A percentile compares a stretch with the other conserved stretches of the same genome.
Evolutionary conservation across 192 early-diverging fungal genomes (phyloP).

Genomic region (Spizellomyces sp.): DNA sequence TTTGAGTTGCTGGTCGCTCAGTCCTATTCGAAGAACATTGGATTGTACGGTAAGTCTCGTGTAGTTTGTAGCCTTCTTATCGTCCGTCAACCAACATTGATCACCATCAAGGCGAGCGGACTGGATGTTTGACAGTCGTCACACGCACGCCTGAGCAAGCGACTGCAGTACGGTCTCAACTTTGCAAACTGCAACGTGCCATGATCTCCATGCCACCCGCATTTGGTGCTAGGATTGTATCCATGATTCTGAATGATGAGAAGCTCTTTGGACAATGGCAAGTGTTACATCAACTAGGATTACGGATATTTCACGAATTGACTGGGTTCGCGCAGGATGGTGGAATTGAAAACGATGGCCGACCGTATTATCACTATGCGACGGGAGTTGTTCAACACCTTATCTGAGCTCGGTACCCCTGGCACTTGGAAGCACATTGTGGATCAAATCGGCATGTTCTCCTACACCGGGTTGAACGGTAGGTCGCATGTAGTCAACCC

Average conservation of each 20-base stretch:
- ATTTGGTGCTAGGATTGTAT: constrained; percentile 88
- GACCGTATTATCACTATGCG: constrained; percentile 91
- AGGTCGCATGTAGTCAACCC: constrained; percentile 5
- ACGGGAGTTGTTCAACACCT: constrained; percentile 59
- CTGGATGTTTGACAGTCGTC: constrained; percentile 84
- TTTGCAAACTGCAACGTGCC: constrained; percentile 80
- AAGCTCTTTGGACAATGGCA: constrained; percentile 85
- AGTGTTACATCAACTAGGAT: not conserved
- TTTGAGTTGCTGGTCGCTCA: constrained; percentile 91
- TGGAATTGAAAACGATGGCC: constrained; percentile 70
- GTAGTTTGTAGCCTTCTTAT: not conserved
- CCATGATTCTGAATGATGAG: constrained; percentile 78
- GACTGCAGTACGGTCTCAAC: constrained; percentile 73
- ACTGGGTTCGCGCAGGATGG: constrained; percentile 10
- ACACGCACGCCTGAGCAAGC: constrained; percentile 53
- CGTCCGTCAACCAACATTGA: not conserved
- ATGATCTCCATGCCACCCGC: constrained; percentile 89
- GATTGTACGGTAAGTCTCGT: constrained; percentile 74
- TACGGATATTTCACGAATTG: not conserved
- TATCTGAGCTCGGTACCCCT: constrained; percentile 78
- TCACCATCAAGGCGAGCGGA: constrained; percentile 69
- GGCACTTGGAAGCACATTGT: constrained; percentile 95
- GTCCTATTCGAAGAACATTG: constrained; percentile 99
- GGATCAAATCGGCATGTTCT: constrained; percentile 99
- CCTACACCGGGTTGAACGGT: constrained; percentile 85